Evolutionary conservation across 768 basidiomycete species (phyloP), one percentile per base, ranked within the genome.

Genomic region (Suillus clintonianus): DNA sequence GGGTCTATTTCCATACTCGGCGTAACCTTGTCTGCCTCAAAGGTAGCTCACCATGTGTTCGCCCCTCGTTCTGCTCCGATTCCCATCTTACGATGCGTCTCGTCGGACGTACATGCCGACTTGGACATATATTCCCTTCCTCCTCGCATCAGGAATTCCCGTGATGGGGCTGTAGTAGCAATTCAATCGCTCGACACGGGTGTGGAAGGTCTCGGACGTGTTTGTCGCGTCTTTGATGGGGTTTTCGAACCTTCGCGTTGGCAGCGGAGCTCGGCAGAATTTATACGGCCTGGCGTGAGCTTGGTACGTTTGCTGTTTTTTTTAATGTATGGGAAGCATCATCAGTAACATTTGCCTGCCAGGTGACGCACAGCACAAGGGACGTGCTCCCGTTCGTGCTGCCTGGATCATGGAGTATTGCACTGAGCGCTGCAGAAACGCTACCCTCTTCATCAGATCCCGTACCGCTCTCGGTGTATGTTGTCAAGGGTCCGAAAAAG

Each of bases 401-500:
- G 45, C 81, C 78, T 19, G 63, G 62, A 15, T 77, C 79, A 6
- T 82, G 80, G 80, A 68, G 74, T 1, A 59, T 62, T 19, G 76
- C 76, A 1, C 60, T 82, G 27, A 48, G 50, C 27, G 65, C 54
- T 3, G 42, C 62, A n/a, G 55, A 51, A 32, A 34, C 60, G 41
- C n/a, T 39, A 2, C 43, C 58, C 30, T 32, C 37, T 10, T n/a
- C 36, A n/a, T 60, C 41, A 8, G 69, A 59, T 61, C 69, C 51
- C 62, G 75, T 24, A 14, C 62, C 63, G 3, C 72, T 77, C 0
- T 72, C 78, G 0, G 77, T 89, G 0, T 88, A 81, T 64, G 71
- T 97, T 2, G 82, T 99, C 24, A 93, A 89, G 70, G 97, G 97
- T 1, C 85, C 92, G 1, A 96, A 93, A 75, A 89, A 92, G 57